These are phyloP conservation scores for Colletotrichum zoysiae DNA, from an alignment of 2,329 filamentous ascomycete genomes.

Conservation along the genomic window DNA sequence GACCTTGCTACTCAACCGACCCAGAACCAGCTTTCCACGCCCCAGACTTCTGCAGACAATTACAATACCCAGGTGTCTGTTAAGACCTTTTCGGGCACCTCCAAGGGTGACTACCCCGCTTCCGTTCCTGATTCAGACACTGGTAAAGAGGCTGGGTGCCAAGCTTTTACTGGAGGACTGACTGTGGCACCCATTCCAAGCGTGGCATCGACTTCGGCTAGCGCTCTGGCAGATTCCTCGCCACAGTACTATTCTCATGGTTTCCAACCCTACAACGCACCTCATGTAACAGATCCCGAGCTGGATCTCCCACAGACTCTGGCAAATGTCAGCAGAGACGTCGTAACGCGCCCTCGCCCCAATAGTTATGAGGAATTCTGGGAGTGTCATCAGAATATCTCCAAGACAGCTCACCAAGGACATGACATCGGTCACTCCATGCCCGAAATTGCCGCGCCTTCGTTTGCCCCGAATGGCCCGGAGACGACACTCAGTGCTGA, in stretches of 20 bases:
- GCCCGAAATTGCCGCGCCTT: not conserved
- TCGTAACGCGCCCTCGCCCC: not conserved
- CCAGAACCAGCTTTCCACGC: not conserved
- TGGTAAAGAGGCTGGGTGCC: not conserved
- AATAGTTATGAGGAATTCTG: conserved; percentile 9
- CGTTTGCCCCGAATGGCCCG: not conserved
- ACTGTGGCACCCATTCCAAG: not conserved
- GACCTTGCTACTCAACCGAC: not conserved
- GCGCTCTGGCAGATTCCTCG: not conserved
- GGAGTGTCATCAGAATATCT: not conserved
- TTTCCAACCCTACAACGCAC: not conserved
- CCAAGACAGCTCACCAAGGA: too few species aligned
- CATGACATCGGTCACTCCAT: too few species aligned
- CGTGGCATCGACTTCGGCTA: not conserved
- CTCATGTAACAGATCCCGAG: not conserved
- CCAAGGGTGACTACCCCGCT: not conserved
- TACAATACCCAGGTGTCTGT: not conserved
- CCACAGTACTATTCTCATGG: not conserved
- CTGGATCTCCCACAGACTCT: not conserved
- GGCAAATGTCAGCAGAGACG: not conserved
- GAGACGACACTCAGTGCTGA: not conserved
- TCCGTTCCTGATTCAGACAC: not conserved
- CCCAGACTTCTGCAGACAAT: not conserved
- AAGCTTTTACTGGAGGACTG: not conserved
- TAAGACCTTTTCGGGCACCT: not conserved